Percentiles rank a stretch among this genome's conserved stretches.
Conservation (phyloP, 805 yeast genomes). For the Blastobotrys muscicola region DNA sequence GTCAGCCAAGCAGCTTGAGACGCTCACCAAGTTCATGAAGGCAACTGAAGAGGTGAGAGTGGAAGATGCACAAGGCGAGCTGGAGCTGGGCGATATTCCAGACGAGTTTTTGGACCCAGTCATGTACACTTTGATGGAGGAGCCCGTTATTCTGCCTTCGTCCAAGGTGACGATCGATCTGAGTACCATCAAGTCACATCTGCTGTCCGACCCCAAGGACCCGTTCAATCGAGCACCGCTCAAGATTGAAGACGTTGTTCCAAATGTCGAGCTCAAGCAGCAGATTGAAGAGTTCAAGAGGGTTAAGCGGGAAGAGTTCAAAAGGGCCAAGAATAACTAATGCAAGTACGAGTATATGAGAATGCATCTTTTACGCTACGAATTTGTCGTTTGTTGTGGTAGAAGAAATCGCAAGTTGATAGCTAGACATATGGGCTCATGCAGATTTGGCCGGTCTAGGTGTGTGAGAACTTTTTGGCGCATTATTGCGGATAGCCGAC, state of each 20-base stretch:
- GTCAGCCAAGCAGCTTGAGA: constrained; percentile 42
- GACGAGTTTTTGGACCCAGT: constrained; percentile 96
- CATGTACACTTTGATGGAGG: constrained; percentile 91
- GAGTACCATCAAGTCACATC: constrained; percentile 85
- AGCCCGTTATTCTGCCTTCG: constrained; percentile 89
- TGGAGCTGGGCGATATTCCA: constrained; percentile 87
- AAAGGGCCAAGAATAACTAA: constrained; percentile 1
- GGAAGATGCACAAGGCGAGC: constrained; percentile 60
- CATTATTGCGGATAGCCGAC: too few species aligned
- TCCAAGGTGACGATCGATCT: constrained; percentile 81
- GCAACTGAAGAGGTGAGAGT: constrained; percentile 53
- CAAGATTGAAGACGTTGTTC: constrained; percentile 77
- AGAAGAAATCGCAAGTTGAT: constrained; percentile 1
- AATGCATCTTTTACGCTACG: too few species aligned
- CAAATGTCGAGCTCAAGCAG: constrained; percentile 58
- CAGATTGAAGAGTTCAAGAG: constrained; percentile 51
- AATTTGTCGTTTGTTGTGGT: too few species aligned
- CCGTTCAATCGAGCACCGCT: constrained; percentile 94
- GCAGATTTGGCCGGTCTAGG: too few species aligned
- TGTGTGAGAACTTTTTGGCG: too few species aligned
- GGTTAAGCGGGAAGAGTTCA: constrained; percentile 28
- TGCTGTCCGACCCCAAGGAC: constrained; percentile 90
- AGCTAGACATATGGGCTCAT: background rate
- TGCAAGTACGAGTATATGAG: background rate
- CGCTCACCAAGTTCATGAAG: constrained; percentile 47